These are phyloP conservation scores for Vitis rotundifolia DNA, from an alignment of 164 flowering plant species.

Conservation along the genomic window DNA sequence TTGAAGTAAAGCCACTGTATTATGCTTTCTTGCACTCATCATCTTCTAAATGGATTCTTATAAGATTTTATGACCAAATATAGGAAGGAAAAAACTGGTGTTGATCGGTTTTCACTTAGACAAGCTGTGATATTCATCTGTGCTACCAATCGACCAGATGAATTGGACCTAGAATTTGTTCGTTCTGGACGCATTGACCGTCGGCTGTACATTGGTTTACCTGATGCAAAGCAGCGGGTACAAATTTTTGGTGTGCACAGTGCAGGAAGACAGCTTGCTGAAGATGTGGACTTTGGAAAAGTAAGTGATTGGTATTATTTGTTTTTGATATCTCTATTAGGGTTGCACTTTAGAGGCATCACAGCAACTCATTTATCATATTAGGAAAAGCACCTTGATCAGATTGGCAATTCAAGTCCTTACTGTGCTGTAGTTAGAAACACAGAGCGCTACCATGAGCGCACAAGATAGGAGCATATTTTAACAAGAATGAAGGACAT, in stretches of 20 bases:
- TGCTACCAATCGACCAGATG: slow-evolving; percentile 98
- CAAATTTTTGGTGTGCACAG: slow-evolving; percentile 93
- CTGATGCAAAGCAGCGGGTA: slow-evolving; percentile 88
- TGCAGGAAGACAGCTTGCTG: slow-evolving; percentile 75
- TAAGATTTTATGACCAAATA: slow-evolving; percentile 5
- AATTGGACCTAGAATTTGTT: slow-evolving; percentile 83
- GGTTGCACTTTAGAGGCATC: no score
- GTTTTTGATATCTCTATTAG: not conserved
- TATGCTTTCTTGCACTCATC: not conserved
- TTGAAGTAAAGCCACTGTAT: not conserved
- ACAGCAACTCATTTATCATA: no score
- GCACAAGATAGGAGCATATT: no score
- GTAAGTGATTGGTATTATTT: slow-evolving; percentile 26
- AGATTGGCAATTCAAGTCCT: no score
- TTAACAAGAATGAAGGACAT: no score
- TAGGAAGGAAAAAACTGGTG: slow-evolving; percentile 87
- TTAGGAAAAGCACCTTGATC: no score
- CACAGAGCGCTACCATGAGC: no score
- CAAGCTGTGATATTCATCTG: slow-evolving; percentile 98
- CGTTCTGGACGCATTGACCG: slow-evolving; percentile 96
- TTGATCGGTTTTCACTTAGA: slow-evolving; percentile 80
- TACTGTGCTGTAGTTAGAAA: no score
- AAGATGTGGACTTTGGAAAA: slow-evolving; percentile 82
- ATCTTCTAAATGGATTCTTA: slow-evolving; percentile 6
- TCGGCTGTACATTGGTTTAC: slow-evolving; percentile 83